Base-by-base conservation (phyloP, 306 rosid species). In the Senna siamea region DNA sequence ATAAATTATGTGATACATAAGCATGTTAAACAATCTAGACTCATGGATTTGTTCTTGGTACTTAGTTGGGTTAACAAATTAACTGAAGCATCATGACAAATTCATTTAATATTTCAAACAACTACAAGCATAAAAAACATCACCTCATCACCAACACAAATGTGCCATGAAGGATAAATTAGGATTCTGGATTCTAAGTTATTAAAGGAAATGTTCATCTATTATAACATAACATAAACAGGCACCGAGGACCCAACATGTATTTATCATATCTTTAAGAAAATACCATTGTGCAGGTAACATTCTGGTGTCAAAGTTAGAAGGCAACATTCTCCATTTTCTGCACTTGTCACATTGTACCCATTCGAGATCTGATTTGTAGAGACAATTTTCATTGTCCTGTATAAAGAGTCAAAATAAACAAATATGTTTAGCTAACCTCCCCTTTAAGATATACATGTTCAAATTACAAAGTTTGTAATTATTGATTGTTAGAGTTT, bases 271-370 rank as follows among this genome's bases (percentile, higher is more conserved):
- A 65, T 73, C 20, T 30, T 43, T 14, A 47, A 23, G 28, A 50
- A 66, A 74, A 84, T 87, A 87, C 90, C 90, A 87, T 74, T 76
- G 81, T 0, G 3, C 0, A 32, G 83, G 81, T 53, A 87, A 81
- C n/a, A 23, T 75, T 43, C 35, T 57, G 66, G 53, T 65, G 72
- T 79, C 58, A 76, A 76, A 87, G 48, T 41, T 70, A 30, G 52
- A 30, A 63, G 82, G 69, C 58, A 87, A 66, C 54, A 76, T 41
- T 74, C 90, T 84, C 90, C 90, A 87, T 74, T 87, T 87, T 72
- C 90, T 81, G 85, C 90, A 84, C 72, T 84, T 87, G 76, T 84
- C 88, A 62, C 88, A 84, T 61, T 87, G 90, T 60, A 84, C 90
- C 90, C 90, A 87, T 23, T 87, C 90, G 28, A 37, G 60, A 70